Percentiles rank a stretch among this genome's conserved stretches.
Evolutionary conservation across 176 grass and related monocot genomes (phyloP).

Genomic region (Cenchrus purpureus): DNA sequence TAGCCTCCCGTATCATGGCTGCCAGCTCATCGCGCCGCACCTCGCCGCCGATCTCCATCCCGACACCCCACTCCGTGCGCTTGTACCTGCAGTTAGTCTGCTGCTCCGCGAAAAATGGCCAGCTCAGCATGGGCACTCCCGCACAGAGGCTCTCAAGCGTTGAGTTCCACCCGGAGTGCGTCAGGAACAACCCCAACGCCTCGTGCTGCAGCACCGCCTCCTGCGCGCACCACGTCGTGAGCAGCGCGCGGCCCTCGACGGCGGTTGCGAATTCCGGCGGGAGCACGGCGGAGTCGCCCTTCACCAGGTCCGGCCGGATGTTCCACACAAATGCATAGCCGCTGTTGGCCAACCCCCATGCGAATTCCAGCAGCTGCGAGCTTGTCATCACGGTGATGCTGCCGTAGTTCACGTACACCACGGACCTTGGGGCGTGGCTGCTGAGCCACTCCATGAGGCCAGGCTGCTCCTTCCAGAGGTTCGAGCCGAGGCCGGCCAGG

Average conservation of each 20-base stretch:
- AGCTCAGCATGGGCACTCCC: constrained; percentile 73
- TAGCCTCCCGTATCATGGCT: constrained; percentile 45
- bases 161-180: constrained; percentile 83
- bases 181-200: constrained; percentile 62
- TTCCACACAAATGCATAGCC: constrained; percentile 64
- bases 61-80: constrained; percentile 66
- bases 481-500: constrained; percentile 38
- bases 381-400: constrained; percentile 64
- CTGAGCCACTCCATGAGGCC: constrained; percentile 57
- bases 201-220: constrained; percentile 59
- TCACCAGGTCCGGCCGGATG: constrained; percentile 57
- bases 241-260: constrained; percentile 44
- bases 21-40: constrained; percentile 54
- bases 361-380: constrained; percentile 59
- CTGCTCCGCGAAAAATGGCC: constrained; percentile 86
- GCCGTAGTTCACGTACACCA: constrained; percentile 79
- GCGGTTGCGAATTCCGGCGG: constrained; percentile 43
- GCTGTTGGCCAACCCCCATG: constrained; percentile 67
- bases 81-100: constrained; percentile 72
- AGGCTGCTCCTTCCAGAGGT: constrained; percentile 64
- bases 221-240: constrained; percentile 73
- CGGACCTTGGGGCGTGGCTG: constrained; percentile 6
- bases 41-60: constrained; percentile 62
- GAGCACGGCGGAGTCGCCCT: constrained; percentile 39
- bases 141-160: constrained; percentile 66